A percentile compares a stretch with the other conserved stretches of the same genome.
Conservation (phyloP, 129 eudicot genomes). For the Ambrosia artemisiifolia region DNA sequence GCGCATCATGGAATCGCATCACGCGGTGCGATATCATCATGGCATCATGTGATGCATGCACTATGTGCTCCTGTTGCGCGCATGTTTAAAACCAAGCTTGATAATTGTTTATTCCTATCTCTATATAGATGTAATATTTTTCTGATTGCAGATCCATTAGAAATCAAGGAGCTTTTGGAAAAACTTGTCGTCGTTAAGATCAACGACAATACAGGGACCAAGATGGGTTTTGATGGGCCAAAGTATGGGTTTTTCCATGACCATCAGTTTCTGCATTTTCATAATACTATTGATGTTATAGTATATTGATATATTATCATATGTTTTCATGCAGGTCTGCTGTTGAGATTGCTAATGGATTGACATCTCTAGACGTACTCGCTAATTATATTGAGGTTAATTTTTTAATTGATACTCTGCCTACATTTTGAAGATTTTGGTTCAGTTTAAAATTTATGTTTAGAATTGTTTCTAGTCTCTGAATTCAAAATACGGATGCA, state of each 20-base stretch:
- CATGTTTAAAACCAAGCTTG: no score
- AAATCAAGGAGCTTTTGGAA: constrained; percentile 59
- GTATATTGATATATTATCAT: neutral
- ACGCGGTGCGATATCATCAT: no score
- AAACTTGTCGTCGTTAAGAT: constrained; percentile 70
- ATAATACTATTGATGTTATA: neutral
- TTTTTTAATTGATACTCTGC: neutral
- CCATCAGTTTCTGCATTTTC: constrained; percentile 2
- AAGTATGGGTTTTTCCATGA: constrained; percentile 47
- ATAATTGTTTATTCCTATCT: constrained; percentile 1
- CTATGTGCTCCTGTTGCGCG: no score
- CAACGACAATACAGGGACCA: constrained; percentile 52
- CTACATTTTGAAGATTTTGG: neutral
- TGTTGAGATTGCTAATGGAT: constrained; percentile 53
- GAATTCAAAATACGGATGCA: constrained; percentile 64
- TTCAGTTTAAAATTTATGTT: neutral
- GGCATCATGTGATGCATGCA: no score
- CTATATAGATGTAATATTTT: neutral
- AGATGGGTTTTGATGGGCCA: constrained; percentile 74
- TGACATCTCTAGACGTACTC: constrained; percentile 62
- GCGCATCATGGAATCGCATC: no score
- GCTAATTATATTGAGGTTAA: constrained; percentile 68
- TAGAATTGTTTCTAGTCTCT: constrained; percentile 42
- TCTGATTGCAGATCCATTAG: constrained; percentile 51
- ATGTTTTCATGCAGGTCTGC: constrained; percentile 43